These are phyloP conservation scores for Acidiella bohemica DNA, from an alignment of 495 filamentous ascomycete genomes.

Conservation along the genomic window DNA sequence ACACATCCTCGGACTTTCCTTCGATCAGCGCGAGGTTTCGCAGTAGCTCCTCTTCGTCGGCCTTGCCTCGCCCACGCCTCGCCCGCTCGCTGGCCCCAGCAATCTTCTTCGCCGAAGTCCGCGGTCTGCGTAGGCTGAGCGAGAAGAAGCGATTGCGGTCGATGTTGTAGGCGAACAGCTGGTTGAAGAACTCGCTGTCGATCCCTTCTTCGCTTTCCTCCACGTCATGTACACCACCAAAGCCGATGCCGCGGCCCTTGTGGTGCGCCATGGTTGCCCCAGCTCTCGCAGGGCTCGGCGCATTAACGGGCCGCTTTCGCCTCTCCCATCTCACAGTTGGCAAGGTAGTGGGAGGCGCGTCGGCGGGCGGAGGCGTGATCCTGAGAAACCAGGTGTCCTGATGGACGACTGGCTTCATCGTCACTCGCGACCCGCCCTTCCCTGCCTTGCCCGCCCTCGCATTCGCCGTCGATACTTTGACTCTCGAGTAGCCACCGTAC, in stretches of 20 bases:
- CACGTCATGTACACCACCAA: slow-evolving; percentile 89
- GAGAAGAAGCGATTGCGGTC: slow-evolving; percentile 91
- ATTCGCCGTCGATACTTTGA: slow-evolving; percentile 49
- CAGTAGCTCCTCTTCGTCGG: slow-evolving; percentile 80
- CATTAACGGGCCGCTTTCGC: slow-evolving; percentile 80
- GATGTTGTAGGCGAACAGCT: slow-evolving; percentile 77
- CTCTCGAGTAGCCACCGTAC: slow-evolving; percentile 84
- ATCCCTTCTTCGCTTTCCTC: slow-evolving; percentile 91
- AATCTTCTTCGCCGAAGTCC: slow-evolving; percentile 43
- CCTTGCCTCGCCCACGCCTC: slow-evolving; percentile 57
- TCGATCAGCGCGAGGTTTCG: slow-evolving; percentile 71
- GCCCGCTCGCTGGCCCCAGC: slow-evolving; percentile 40
- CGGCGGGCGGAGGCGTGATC: slow-evolving; percentile 55
- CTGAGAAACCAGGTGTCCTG: slow-evolving; percentile 89
- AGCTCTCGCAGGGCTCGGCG: slow-evolving; percentile 69
- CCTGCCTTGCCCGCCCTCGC: slow-evolving; percentile 51
- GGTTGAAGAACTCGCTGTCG: slow-evolving; percentile 90
- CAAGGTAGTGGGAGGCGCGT: slow-evolving; percentile 43
- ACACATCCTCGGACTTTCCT: slow-evolving; percentile 44
- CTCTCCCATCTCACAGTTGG: slow-evolving; percentile 79
- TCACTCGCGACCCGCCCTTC: slow-evolving; percentile 43
- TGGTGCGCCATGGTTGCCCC: slow-evolving; percentile 87
- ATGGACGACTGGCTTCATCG: slow-evolving; percentile 75
- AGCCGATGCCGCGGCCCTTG: slow-evolving; percentile 81
- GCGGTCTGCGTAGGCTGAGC: slow-evolving; percentile 58